phyloP scores from a whole-genome alignment of 2,329 filamentous ascomycete species.

The Colletotrichum abscissum region DNA sequence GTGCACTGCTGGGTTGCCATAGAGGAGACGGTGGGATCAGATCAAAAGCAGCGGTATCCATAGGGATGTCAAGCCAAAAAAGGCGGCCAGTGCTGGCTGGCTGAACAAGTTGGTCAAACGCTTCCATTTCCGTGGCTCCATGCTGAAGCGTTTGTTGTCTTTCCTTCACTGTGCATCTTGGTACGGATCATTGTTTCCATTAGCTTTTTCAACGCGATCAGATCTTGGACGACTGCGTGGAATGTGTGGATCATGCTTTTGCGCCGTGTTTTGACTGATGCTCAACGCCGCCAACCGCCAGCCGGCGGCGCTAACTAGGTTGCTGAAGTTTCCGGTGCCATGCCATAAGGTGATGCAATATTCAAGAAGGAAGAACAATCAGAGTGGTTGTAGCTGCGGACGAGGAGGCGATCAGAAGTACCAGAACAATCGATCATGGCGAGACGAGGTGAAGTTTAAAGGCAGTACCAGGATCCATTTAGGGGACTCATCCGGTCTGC shows the following conservation, averaged over 20 bases:
- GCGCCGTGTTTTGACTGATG: slow-evolving; percentile 27
- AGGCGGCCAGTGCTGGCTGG: slow-evolving; percentile 4
- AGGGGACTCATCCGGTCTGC: background rate
- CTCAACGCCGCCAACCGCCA: background rate
- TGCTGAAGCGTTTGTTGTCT: background rate
- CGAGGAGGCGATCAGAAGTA: background rate
- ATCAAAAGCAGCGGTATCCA: slow-evolving; percentile 10
- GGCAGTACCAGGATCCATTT: background rate
- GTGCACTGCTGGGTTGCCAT: slow-evolving; percentile 13
- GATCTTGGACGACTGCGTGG: slow-evolving; percentile 32
- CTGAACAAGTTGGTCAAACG: slow-evolving; percentile 1
- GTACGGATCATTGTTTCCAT: slow-evolving; percentile 14
- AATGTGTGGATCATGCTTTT: slow-evolving; percentile 35
- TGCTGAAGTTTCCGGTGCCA: background rate
- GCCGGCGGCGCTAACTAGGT: background rate
- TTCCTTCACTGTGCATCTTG: background rate
- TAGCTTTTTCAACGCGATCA: slow-evolving; percentile 26
- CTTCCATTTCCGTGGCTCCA: background rate
- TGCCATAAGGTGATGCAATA: slow-evolving; percentile 16
- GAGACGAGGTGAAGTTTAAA: background rate
- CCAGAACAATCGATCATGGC: background rate
- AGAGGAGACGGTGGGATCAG: slow-evolving; percentile 19
- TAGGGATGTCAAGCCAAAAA: background rate
- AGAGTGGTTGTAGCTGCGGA: background rate
- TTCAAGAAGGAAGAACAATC: background rate